Conservation (phyloP, 1,284 basidiomycete genomes). For the Wolfiporia cocos region DNA sequence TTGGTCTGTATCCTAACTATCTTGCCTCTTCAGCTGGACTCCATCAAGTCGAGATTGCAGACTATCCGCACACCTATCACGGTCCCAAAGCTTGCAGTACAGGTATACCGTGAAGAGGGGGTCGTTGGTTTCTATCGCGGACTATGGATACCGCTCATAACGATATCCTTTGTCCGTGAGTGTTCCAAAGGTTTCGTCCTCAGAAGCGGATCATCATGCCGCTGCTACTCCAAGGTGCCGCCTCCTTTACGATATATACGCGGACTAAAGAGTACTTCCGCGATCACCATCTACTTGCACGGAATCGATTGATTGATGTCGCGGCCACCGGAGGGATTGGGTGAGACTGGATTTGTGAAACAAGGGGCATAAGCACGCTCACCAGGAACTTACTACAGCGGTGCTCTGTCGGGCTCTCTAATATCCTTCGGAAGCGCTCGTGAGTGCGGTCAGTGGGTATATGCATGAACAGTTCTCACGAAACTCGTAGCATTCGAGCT, state of each 20-base stretch:
- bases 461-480: constrained; percentile 2
- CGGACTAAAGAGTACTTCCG: constrained; percentile 81
- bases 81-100: constrained; percentile 63
- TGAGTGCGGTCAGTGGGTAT: constrained; percentile 37
- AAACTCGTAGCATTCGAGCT: constrained; percentile 77
- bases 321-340: constrained; percentile 69
- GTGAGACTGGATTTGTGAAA: constrained; percentile 10
- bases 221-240: constrained; percentile 58
- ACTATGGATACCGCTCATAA: constrained; percentile 88
- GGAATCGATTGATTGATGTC: constrained; percentile 59
- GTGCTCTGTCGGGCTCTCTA: constrained; percentile 77
- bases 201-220: constrained; percentile 5
- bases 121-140: constrained; percentile 89
- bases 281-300: constrained; percentile 50
- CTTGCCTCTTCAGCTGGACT: constrained; percentile 59
- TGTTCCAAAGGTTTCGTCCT: constrained; percentile 22
- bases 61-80: constrained; percentile 75
- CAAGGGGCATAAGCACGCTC: neutral
- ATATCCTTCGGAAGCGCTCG: constrained; percentile 83
- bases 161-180: constrained; percentile 93
- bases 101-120: constrained; percentile 89
- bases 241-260: constrained; percentile 93
- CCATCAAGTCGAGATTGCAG: constrained; percentile 87
- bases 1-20: neutral
- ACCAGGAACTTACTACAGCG: constrained; percentile 29